phyloP scores from a whole-genome alignment of 139 green algal species.

The Coelastrella sp. region DNA sequence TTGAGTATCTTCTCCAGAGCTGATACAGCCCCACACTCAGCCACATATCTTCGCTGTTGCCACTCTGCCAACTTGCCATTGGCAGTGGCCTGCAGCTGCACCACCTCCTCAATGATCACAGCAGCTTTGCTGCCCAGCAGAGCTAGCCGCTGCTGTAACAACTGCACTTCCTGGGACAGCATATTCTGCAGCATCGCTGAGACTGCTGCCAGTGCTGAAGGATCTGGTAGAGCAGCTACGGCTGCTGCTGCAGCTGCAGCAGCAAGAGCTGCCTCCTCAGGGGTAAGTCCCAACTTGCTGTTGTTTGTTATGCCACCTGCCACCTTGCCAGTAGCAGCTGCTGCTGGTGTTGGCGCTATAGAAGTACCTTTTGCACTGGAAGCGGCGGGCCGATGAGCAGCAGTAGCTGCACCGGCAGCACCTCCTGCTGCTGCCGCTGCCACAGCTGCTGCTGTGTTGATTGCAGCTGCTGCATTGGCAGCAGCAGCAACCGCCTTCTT shows the following conservation, averaged over 20 bases:
- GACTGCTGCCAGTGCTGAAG: constrained; percentile 12
- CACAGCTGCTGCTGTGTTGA: neutral
- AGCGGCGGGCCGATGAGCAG: neutral
- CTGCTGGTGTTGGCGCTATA: neutral
- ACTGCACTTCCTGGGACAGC: neutral
- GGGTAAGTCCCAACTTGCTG: neutral
- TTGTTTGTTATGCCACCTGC: neutral
- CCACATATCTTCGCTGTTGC: constrained; percentile 64
- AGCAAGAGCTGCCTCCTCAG: constrained; percentile 4
- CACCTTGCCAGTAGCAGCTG: neutral
- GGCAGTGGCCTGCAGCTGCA: constrained; percentile 42
- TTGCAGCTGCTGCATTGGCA: neutral
- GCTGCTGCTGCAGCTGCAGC: constrained; percentile 26
- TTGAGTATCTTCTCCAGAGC: constrained; percentile 69
- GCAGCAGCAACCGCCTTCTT: constrained; percentile 7
- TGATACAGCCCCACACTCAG: constrained; percentile 77
- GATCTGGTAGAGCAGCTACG: constrained; percentile 4
- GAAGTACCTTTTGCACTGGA: constrained; percentile 10
- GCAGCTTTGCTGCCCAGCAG: constrained; percentile 35
- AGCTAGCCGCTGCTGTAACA: constrained; percentile 32
- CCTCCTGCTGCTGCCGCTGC: neutral
- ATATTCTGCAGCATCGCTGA: neutral
- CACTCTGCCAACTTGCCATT: constrained; percentile 56
- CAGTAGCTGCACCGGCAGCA: no score
- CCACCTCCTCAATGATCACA: constrained; percentile 50